Percentiles rank a stretch among this genome's conserved stretches.
Conservation (phyloP, 352 stramenopile genomes). For the Achlya hypogyna region DNA sequence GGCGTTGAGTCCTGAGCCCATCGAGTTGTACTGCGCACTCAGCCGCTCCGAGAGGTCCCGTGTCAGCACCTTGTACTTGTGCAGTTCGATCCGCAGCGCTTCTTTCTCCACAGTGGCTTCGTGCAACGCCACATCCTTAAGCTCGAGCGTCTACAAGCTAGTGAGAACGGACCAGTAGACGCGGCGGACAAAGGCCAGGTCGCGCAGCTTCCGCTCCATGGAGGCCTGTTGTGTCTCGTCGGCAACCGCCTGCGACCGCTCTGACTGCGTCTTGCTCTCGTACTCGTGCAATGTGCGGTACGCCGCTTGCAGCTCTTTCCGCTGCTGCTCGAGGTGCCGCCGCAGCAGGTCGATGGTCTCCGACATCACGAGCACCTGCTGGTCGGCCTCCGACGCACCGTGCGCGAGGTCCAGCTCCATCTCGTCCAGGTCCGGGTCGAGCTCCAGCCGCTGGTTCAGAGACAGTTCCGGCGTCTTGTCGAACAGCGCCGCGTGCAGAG, state of each 20-base stretch:
- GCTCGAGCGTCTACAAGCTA: conserved; percentile 9
- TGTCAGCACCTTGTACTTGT: conserved; percentile 19
- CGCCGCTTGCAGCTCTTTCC: conserved; percentile 16
- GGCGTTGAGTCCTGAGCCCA: neutral
- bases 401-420: neutral
- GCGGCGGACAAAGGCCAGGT: conserved; percentile 13
- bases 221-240: conserved; percentile 2
- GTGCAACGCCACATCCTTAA: conserved; percentile 19
- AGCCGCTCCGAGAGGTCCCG: conserved; percentile 11
- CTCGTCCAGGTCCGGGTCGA: conserved; percentile 18
- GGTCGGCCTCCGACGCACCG: conserved; percentile 7
- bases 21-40: neutral
- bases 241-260: neutral
- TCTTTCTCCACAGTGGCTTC: conserved; percentile 20
- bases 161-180: neutral
- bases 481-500: conserved; percentile 6
- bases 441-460: conserved; percentile 16
- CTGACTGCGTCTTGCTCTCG: conserved; percentile 8
- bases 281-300: conserved; percentile 17
- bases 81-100: conserved; percentile 1
- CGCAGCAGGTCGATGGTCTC: conserved; percentile 19
- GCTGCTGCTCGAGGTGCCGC: conserved; percentile 11
- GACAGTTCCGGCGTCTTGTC: conserved; percentile 14
- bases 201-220: conserved; percentile 14
- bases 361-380: conserved; percentile 20